phyloP scores from a whole-genome alignment of 208 protist genomes.

The Wallacemonas rigidus region DNA sequence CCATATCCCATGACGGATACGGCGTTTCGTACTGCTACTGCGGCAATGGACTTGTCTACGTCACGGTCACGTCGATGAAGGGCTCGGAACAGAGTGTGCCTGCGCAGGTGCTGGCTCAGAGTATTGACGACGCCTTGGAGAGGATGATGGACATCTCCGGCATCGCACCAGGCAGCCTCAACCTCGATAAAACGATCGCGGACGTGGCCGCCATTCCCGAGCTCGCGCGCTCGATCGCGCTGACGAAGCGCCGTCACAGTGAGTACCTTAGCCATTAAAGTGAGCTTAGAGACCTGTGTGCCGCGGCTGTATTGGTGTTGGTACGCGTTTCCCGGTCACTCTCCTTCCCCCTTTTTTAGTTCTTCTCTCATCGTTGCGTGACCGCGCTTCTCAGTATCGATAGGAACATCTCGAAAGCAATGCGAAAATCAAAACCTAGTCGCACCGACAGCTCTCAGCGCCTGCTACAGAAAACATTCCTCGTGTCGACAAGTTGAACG shows the following conservation, averaged over 20 bases:
- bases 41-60: slow-evolving; percentile 66
- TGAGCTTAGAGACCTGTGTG: too few species aligned
- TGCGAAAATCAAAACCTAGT: too few species aligned
- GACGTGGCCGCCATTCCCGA: slow-evolving; percentile 10
- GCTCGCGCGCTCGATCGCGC: slow-evolving; percentile 12
- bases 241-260: slow-evolving; percentile 12
- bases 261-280: slow-evolving; percentile 13
- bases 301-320: too few species aligned
- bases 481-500: too few species aligned
- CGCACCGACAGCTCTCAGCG: too few species aligned
- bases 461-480: too few species aligned
- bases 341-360: too few species aligned
- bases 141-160: slow-evolving; percentile 37
- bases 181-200: background rate
- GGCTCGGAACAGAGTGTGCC: slow-evolving; percentile 46
- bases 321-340: too few species aligned
- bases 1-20: slow-evolving; percentile 84
- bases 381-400: too few species aligned
- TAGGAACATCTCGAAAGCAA: too few species aligned
- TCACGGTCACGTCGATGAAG: slow-evolving; percentile 82
- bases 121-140: slow-evolving; percentile 49
- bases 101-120: slow-evolving; percentile 32
- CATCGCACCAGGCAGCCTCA: background rate
- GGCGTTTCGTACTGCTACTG: slow-evolving; percentile 90
- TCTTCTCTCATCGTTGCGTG: too few species aligned